Evolutionary conservation across 257 asterid species (phyloP), one percentile per base, ranked within the genome.

Genomic region (Primulina huaijiensis): DNA sequence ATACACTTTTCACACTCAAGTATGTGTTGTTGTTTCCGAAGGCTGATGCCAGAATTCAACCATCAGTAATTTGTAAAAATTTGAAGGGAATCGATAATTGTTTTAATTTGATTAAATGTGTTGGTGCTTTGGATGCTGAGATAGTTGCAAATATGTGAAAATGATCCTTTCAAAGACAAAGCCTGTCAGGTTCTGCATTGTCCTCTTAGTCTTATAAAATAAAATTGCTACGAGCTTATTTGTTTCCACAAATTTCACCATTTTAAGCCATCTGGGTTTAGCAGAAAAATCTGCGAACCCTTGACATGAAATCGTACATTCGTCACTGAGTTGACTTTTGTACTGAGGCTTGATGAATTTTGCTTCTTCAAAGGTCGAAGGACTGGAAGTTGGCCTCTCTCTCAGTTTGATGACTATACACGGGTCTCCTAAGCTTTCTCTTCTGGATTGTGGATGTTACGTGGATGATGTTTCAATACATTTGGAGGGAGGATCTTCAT

Each of bases 401-500:
- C 79, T 89, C 75, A 69, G 84, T 79, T 75, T 88, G 69, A 79
- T 85, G 85, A 86, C 78, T 67, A 63, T 70, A 46, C 72, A 82
- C 56, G 99, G 99, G 75, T 84, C 96, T 65, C 86, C 89, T 62
- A 66, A 78, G 83, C 80, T 94, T 66, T 80, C 94, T 69, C 85
- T 90, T 68, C 74, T 86, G 83, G 97, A 89, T 7, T 86, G 90
- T 79, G 97, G 95, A 62, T 88, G 99, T 74, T 82, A 87, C 61
- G 96, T 94, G 75, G 76, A 77, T 43, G 81, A 73, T 76, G 78
- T 94, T 65, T 81, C 87, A 62, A 89, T 94, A 80, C 72, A 84
- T 69, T 81, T 94, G 89, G 76, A 85, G 29, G 99, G 99, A 31
- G 98, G 99, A 83, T 96, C 98, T 20, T 89, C 99, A 1, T 94